A percentile compares a stretch with the other conserved stretches of the same genome.
These are phyloP conservation scores for Plantago major DNA, from an alignment of 257 asterid species.

Conservation along the genomic window DNA sequence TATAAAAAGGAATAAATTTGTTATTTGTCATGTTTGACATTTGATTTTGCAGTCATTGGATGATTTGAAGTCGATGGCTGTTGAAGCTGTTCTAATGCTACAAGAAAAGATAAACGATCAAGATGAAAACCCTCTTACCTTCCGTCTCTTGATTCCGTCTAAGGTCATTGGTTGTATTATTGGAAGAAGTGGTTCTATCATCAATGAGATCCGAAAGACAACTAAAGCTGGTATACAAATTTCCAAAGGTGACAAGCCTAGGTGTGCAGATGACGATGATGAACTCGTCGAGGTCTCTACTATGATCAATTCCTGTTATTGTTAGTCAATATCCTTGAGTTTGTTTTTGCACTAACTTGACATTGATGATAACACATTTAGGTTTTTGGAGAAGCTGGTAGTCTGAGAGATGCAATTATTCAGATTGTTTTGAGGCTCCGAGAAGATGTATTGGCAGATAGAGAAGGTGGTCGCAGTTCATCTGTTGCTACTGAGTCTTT, in stretches of 20 bases:
- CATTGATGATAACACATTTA: conserved; percentile 24
- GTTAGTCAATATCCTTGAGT: conserved; percentile 10
- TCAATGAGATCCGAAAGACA: conserved; percentile 85
- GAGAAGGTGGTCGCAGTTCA: conserved; percentile 50
- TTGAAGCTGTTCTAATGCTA: conserved; percentile 85
- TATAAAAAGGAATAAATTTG: background rate
- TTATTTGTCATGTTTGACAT: conserved; percentile 13
- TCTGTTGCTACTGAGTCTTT: conserved; percentile 58
- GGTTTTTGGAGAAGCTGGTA: conserved; percentile 71
- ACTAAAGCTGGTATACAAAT: conserved; percentile 76
- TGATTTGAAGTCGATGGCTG: conserved; percentile 85
- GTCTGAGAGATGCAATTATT: conserved; percentile 83
- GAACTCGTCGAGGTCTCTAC: conserved; percentile 82
- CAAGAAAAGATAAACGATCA: conserved; percentile 86
- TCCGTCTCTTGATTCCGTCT: conserved; percentile 82
- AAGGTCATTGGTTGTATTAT: conserved; percentile 87
- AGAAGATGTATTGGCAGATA: conserved; percentile 70
- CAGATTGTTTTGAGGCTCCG: conserved; percentile 89
- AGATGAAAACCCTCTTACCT: conserved; percentile 54
- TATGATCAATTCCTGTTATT: conserved; percentile 1
- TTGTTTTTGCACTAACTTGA: conserved; percentile 20
- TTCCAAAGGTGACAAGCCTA: conserved; percentile 86
- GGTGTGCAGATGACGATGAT: conserved; percentile 58
- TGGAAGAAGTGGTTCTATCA: conserved; percentile 84
- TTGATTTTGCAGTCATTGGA: conserved; percentile 52